A percentile compares a stretch with the other conserved stretches of the same genome.
phyloP scores from a whole-genome alignment of 345 rosid species.

The Psidium friedrichsthalianum region DNA sequence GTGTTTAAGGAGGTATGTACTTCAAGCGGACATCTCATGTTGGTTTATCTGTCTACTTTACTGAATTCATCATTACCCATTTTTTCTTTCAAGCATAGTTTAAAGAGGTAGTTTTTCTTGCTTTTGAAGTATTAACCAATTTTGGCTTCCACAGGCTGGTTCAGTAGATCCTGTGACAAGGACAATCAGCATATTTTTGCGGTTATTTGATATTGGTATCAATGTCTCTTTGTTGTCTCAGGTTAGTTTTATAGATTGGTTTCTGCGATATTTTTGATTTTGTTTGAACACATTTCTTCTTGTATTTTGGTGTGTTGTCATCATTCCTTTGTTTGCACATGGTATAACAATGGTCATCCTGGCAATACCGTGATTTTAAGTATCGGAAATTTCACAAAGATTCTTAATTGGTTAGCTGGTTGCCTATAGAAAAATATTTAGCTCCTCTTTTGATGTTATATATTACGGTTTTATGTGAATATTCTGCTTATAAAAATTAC shows the following conservation, averaged over 20 bases:
- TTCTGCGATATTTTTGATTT: background rate
- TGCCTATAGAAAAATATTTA: background rate
- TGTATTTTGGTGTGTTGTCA: background rate
- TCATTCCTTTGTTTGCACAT: background rate
- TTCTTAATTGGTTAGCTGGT: background rate
- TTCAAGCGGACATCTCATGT: background rate
- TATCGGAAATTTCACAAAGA: background rate
- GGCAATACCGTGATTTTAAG: background rate
- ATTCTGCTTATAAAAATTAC: background rate
- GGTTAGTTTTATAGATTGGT: conserved; percentile 29
- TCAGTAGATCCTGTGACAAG: conserved; percentile 90
- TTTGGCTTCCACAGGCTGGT: conserved; percentile 59
- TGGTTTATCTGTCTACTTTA: background rate
- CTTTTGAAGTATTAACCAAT: background rate
- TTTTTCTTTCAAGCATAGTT: background rate
- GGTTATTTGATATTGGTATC: conserved; percentile 87
- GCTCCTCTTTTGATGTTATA: background rate
- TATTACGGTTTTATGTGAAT: background rate
- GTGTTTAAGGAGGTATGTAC: conserved; percentile 83
- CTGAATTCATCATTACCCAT: background rate
- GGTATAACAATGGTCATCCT: background rate
- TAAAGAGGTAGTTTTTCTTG: background rate
- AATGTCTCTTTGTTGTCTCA: conserved; percentile 81
- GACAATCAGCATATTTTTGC: conserved; percentile 84
- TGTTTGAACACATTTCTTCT: background rate